These are phyloP conservation scores for Populus hybrid DNA, from an alignment of 441 rosid genomes.

Conservation along the genomic window DNA sequence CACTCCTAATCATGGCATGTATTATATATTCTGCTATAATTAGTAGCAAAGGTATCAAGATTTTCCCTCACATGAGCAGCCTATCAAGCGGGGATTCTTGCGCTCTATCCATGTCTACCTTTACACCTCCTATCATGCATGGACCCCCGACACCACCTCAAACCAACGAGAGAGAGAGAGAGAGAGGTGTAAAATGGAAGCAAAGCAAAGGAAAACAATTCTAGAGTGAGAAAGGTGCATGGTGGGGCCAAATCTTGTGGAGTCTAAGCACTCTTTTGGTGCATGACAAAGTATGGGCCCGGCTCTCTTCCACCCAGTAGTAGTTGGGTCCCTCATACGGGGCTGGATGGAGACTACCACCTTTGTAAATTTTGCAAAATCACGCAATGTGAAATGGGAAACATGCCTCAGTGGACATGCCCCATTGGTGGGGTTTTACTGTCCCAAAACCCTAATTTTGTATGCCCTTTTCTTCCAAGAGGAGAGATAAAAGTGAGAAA, in stretches of 20 bases:
- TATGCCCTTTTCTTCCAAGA: not conserved
- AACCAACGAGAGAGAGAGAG: slow-evolving; percentile 6
- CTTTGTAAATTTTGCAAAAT: slow-evolving; percentile 25
- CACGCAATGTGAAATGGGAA: slow-evolving; percentile 32
- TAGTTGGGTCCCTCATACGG: slow-evolving; percentile 22
- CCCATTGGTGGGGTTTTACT: slow-evolving; percentile 26
- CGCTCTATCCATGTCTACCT: slow-evolving; percentile 29
- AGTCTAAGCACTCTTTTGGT: slow-evolving; percentile 31
- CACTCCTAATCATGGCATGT: slow-evolving; percentile 39
- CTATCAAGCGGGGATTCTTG: slow-evolving; percentile 24
- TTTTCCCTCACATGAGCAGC: slow-evolving; percentile 22
- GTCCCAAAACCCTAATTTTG: slow-evolving; percentile 12
- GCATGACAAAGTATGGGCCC: slow-evolving; percentile 51
- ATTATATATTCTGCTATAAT: slow-evolving; percentile 30
- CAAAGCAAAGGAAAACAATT: slow-evolving; percentile 45
- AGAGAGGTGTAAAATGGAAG: slow-evolving; percentile 49
- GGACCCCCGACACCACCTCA: slow-evolving; percentile 26
- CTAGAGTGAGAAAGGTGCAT: slow-evolving; percentile 41
- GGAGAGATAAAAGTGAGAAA: not conserved
- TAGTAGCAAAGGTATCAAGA: slow-evolving; percentile 29
- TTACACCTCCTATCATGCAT: slow-evolving; percentile 43
- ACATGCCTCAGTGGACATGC: slow-evolving; percentile 21
- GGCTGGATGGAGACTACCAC: slow-evolving; percentile 19
- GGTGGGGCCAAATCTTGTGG: slow-evolving; percentile 25
- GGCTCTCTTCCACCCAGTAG: slow-evolving; percentile 24